phyloP scores from a whole-genome alignment of 345 rosid species.

The Pseudoturritis turrita region DNA sequence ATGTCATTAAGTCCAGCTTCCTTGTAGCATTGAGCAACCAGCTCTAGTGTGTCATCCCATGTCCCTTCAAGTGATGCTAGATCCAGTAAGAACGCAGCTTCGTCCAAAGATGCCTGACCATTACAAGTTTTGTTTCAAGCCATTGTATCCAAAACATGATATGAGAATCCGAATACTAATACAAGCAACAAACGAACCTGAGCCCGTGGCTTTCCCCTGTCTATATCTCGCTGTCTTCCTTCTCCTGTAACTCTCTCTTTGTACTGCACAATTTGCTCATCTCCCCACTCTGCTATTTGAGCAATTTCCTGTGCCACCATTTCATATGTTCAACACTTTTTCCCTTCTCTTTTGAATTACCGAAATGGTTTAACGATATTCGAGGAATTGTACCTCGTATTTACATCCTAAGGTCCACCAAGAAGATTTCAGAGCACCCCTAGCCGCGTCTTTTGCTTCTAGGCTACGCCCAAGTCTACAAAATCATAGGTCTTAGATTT shows the following conservation, averaged over 20 bases:
- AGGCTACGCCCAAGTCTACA: slow-evolving; percentile 59
- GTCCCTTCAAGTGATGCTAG: slow-evolving; percentile 82
- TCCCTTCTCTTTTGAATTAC: neutral
- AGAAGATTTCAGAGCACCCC: slow-evolving; percentile 84
- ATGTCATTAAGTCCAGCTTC: slow-evolving; percentile 69
- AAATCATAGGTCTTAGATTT: slow-evolving; percentile 14
- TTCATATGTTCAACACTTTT: slow-evolving; percentile 1
- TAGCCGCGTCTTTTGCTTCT: slow-evolving; percentile 93
- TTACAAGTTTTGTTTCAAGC: slow-evolving; percentile 7
- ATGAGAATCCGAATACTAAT: neutral
- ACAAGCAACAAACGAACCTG: slow-evolving; percentile 43
- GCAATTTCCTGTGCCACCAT: slow-evolving; percentile 50
- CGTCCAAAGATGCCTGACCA: slow-evolving; percentile 58
- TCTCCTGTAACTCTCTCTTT: slow-evolving; percentile 65
- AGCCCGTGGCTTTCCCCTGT: slow-evolving; percentile 64
- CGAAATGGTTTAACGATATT: neutral
- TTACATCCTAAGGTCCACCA: slow-evolving; percentile 95
- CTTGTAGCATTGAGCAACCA: slow-evolving; percentile 56
- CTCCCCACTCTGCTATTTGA: slow-evolving; percentile 68
- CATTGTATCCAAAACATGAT: neutral
- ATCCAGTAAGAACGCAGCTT: slow-evolving; percentile 74
- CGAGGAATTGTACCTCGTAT: slow-evolving; percentile 44
- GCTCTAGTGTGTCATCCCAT: slow-evolving; percentile 61
- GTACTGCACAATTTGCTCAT: slow-evolving; percentile 67
- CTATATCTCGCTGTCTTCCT: slow-evolving; percentile 61